phyloP scores from a whole-genome alignment of 352 stramenopile genomes.

The Phytophthora vignae region DNA sequence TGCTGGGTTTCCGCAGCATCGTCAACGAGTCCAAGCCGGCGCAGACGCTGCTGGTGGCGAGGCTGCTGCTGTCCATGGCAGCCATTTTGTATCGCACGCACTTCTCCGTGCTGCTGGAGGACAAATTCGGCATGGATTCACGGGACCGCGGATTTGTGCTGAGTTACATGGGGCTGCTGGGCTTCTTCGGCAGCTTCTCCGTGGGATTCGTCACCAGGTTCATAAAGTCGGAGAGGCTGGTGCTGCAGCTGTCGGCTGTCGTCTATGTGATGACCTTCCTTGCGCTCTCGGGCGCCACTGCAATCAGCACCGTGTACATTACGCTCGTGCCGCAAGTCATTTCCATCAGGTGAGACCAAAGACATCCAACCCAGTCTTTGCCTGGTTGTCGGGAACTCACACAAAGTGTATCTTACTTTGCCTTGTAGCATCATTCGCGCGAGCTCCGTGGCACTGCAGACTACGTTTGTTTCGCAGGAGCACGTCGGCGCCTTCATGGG shows the following conservation, averaged over 20 bases:
- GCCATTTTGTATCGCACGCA: constrained; percentile 83
- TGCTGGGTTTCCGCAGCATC: constrained; percentile 71
- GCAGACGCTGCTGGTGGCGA: constrained; percentile 73
- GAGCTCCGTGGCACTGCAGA: constrained; percentile 81
- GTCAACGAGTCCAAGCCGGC: constrained; percentile 69
- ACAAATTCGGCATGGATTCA: constrained; percentile 80
- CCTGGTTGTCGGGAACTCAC: no score
- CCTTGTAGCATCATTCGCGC: constrained; percentile 74
- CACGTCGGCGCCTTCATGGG: constrained; percentile 83
- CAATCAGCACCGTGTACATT: constrained; percentile 60
- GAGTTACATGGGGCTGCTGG: constrained; percentile 85
- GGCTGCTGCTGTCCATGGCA: constrained; percentile 76
- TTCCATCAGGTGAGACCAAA: constrained; percentile 56
- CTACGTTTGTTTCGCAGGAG: constrained; percentile 70
- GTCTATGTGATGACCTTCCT: constrained; percentile 82
- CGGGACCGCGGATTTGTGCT: constrained; percentile 72
- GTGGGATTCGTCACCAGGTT: constrained; percentile 62
- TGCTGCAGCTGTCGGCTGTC: constrained; percentile 70
- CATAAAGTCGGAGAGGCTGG: constrained; percentile 60
- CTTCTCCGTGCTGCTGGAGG: constrained; percentile 80
- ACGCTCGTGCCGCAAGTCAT: constrained; percentile 75
- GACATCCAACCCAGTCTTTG: background rate
- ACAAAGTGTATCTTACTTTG: constrained; percentile 7
- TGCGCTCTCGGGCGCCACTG: constrained; percentile 59
- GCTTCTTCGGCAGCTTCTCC: constrained; percentile 67